Evolutionary conservation across 495 filamentous ascomycete species (phyloP).

Genomic region (Xylaria palmicola): DNA sequence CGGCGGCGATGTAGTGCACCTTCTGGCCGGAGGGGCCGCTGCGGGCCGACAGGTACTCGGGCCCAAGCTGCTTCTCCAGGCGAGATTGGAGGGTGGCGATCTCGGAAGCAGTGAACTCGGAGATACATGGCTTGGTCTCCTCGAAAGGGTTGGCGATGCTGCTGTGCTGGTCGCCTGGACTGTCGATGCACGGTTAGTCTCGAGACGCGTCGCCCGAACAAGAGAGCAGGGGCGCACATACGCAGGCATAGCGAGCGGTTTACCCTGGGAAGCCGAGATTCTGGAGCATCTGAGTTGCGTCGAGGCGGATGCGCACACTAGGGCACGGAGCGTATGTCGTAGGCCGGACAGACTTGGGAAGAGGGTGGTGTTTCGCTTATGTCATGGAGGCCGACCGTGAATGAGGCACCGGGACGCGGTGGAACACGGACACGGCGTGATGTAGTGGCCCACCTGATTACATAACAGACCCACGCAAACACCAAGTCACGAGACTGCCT

Average conservation of each 20-base stretch:
- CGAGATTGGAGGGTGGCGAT: constrained; percentile 84
- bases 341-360: background rate
- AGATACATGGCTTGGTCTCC: constrained; percentile 63
- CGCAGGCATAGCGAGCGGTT: constrained; percentile 39
- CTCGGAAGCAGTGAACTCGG: constrained; percentile 81
- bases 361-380: constrained; percentile 2
- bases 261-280: background rate
- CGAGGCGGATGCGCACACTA: background rate
- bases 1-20: constrained; percentile 86
- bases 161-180: constrained; percentile 78
- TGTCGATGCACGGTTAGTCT: constrained; percentile 38
- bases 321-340: no score
- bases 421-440: background rate
- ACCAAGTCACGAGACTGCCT: constrained; percentile 26
- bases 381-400: constrained; percentile 11
- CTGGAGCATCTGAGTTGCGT: background rate
- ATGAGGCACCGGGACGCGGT: constrained; percentile 14
- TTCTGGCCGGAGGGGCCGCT: constrained; percentile 77
- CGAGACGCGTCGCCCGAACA: constrained; percentile 12
- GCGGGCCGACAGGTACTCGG: constrained; percentile 88
- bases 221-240: constrained; percentile 31
- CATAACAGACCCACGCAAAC: constrained; percentile 21
- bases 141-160: constrained; percentile 70
- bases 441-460: constrained; percentile 11
- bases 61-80: constrained; percentile 91